A percentile compares a stretch with the other conserved stretches of the same genome.
These are phyloP conservation scores for Suhomyces maxii DNA, from an alignment of 1,139 yeast species.

Conservation along the genomic window DNA sequence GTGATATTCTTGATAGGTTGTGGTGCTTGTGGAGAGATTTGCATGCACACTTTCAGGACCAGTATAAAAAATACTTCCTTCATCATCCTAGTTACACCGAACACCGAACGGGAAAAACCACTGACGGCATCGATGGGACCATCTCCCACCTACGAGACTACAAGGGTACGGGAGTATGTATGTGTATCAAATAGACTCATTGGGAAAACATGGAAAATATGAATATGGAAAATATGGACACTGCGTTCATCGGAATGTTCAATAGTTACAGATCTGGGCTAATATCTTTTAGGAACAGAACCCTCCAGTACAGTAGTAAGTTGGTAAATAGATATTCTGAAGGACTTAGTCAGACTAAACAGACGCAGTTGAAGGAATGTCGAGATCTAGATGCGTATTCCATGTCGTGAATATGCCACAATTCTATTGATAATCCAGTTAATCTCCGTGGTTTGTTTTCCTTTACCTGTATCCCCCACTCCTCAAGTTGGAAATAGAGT, in stretches of 20 bases:
- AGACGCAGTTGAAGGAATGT: constrained; percentile 1
- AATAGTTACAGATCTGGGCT: neutral
- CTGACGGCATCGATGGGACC: too few species aligned
- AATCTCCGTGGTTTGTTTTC: neutral
- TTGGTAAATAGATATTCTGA: neutral
- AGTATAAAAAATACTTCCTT: too few species aligned
- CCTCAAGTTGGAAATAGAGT: neutral
- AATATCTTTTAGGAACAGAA: too few species aligned
- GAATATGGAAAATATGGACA: neutral
- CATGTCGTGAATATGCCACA: neutral
- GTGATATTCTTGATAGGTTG: neutral
- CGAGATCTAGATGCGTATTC: neutral
- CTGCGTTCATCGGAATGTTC: constrained; percentile 1
- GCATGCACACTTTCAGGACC: too few species aligned
- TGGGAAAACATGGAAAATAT: too few species aligned
- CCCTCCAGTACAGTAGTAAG: too few species aligned
- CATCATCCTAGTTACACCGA: too few species aligned
- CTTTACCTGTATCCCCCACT: neutral
- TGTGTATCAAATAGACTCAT: too few species aligned
- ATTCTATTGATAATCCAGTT: neutral
- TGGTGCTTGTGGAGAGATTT: neutral
- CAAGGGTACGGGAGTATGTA: neutral
- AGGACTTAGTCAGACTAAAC: neutral
- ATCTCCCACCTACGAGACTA: too few species aligned
- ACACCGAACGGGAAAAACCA: too few species aligned